Evolutionary conservation across 148 eudicot genomes (phyloP).

Genomic region (Salicornia ramosissima): DNA sequence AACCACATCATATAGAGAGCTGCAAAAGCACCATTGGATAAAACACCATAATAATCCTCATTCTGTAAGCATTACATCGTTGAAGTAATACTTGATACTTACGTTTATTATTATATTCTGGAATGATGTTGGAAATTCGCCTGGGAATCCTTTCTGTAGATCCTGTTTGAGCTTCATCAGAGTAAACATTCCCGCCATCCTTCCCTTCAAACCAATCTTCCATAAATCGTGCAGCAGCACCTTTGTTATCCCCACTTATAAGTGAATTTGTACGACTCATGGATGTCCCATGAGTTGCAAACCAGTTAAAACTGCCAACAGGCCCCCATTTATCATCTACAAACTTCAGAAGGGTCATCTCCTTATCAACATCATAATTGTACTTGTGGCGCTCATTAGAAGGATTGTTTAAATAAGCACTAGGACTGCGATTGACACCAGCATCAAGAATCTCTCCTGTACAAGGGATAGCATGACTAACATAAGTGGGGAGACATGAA

Average conservation of each 20-base stretch:
- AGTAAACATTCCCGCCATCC: slow-evolving; percentile 29
- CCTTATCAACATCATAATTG: slow-evolving; percentile 81
- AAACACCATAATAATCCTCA: background rate
- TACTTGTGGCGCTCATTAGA: slow-evolving; percentile 71
- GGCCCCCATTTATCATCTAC: slow-evolving; percentile 90
- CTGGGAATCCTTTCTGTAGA: slow-evolving; percentile 40
- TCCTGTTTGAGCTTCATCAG: slow-evolving; percentile 25
- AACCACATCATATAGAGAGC: background rate
- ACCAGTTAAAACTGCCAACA: slow-evolving; percentile 95
- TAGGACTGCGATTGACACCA: slow-evolving; percentile 83
- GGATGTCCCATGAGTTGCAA: slow-evolving; percentile 98
- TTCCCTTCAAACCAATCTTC: slow-evolving; percentile 83
- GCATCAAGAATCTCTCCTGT: slow-evolving; percentile 92
- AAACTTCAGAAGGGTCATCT: slow-evolving; percentile 92
- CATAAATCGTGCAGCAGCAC: slow-evolving; percentile 95
- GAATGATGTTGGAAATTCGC: slow-evolving; percentile 77
- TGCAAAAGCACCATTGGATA: background rate
- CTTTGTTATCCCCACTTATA: slow-evolving; percentile 98
- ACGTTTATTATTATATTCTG: slow-evolving; percentile 47
- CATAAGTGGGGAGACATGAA: background rate
- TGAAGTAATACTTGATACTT: slow-evolving; percentile 31
- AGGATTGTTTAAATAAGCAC: slow-evolving; percentile 87
- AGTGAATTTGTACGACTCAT: slow-evolving; percentile 90
- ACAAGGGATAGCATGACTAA: slow-evolving; percentile 2
- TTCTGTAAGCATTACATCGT: background rate